These are phyloP conservation scores for Neurospora sp. DNA, from an alignment of 2,329 filamentous ascomycete species.

Conservation along the genomic window DNA sequence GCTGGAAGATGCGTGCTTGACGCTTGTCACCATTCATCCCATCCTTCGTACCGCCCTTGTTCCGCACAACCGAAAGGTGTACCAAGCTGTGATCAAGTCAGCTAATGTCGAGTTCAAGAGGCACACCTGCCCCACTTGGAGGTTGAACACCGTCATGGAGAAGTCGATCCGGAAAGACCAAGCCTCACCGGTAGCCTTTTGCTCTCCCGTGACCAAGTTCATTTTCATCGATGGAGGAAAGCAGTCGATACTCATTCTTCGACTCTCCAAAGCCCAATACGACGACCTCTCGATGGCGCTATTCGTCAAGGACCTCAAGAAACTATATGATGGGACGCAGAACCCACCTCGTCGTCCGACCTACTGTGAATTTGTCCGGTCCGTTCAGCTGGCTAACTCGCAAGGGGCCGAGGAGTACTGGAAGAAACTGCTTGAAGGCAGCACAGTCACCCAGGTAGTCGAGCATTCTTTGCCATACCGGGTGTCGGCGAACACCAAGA, in stretches of 20 bases:
- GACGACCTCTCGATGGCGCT: slow-evolving; percentile 35
- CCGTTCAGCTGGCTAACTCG: slow-evolving; percentile 26
- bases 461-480: slow-evolving; percentile 31
- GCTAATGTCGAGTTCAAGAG: slow-evolving; percentile 34
- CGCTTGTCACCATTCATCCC: slow-evolving; percentile 34
- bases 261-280: slow-evolving; percentile 39
- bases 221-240: slow-evolving; percentile 38
- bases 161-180: slow-evolving; percentile 36
- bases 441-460: slow-evolving; percentile 36
- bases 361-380: slow-evolving; percentile 39
- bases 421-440: slow-evolving; percentile 32
- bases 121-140: slow-evolving; percentile 29
- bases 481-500: slow-evolving; percentile 29
- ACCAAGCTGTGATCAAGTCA: slow-evolving; percentile 36
- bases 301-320: slow-evolving; percentile 37
- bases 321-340: slow-evolving; percentile 31
- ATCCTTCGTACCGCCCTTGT: slow-evolving; percentile 46
- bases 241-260: slow-evolving; percentile 36
- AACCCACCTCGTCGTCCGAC: slow-evolving; percentile 27
- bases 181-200: slow-evolving; percentile 27
- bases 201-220: slow-evolving; percentile 37
- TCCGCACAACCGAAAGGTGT: slow-evolving; percentile 33
- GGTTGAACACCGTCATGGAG: slow-evolving; percentile 28
- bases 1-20: slow-evolving; percentile 36
- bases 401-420: slow-evolving; percentile 35